These are phyloP conservation scores for Cyanodermella asteris DNA, from an alignment of 2,329 filamentous ascomycete species.

Conservation along the genomic window DNA sequence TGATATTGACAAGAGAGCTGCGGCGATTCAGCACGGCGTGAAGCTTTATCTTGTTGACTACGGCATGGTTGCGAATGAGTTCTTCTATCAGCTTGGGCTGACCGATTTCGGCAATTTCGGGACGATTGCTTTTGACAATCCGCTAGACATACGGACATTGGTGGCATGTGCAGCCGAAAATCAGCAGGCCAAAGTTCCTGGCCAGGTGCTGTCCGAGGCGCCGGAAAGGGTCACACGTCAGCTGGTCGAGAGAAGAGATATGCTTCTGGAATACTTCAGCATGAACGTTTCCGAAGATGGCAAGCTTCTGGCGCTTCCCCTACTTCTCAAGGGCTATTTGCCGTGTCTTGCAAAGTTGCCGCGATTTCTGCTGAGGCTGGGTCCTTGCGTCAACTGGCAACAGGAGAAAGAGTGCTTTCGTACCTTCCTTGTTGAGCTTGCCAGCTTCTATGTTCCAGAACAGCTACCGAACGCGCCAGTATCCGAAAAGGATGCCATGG, in stretches of 20 bases:
- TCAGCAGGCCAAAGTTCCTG: slow-evolving; percentile 32
- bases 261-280: slow-evolving; percentile 85
- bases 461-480: slow-evolving; percentile 34
- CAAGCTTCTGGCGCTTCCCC: slow-evolving; percentile 55
- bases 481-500: slow-evolving; percentile 7
- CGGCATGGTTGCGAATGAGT: slow-evolving; percentile 64
- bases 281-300: slow-evolving; percentile 61
- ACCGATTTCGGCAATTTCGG: slow-evolving; percentile 96
- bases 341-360: slow-evolving; percentile 74
- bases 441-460: slow-evolving; percentile 79
- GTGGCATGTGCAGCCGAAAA: slow-evolving; percentile 50
- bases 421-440: slow-evolving; percentile 65
- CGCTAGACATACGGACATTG: slow-evolving; percentile 48
- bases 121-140: slow-evolving; percentile 53
- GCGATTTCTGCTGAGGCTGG: slow-evolving; percentile 65
- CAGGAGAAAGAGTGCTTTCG: slow-evolving; percentile 73
- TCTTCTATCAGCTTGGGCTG: slow-evolving; percentile 86
- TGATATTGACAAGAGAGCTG: slow-evolving; percentile 65
- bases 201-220: slow-evolving; percentile 27
- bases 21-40: slow-evolving; percentile 80
- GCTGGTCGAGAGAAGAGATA: slow-evolving; percentile 54
- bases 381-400: slow-evolving; percentile 71
- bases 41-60: slow-evolving; percentile 89
- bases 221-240: slow-evolving; percentile 43
- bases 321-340: slow-evolving; percentile 73